Conservation (phyloP, 169 alveolate genomes). For the Plasmodium malariae region DNA sequence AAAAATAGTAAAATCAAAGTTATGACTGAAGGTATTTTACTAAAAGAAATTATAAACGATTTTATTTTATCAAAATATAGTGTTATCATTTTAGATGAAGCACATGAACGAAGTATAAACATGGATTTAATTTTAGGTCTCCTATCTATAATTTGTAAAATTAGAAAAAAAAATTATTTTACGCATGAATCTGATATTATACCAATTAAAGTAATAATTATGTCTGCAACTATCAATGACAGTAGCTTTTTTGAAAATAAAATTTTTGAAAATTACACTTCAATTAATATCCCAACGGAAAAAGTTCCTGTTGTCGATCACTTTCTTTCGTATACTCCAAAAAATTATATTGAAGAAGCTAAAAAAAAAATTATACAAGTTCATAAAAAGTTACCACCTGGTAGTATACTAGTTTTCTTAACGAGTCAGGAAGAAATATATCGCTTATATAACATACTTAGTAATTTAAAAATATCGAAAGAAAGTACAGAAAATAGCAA, state of each 20-base stretch:
- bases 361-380: conserved; percentile 87
- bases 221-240: conserved; percentile 98
- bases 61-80: conserved; percentile 93
- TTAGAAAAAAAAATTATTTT: conserved; percentile 86
- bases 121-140: conserved; percentile 98
- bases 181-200: conserved; percentile 60
- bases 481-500: conserved; percentile 30
- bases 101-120: conserved; percentile 99
- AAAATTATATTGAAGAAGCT: conserved; percentile 84
- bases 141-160: conserved; percentile 94
- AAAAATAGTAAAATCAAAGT: conserved; percentile 92
- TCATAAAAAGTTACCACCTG: conserved; percentile 96
- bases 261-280: conserved; percentile 74
- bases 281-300: conserved; percentile 81
- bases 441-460: conserved; percentile 88
- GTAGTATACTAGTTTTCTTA: conserved; percentile 97
- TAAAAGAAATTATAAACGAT: conserved; percentile 95
- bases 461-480: conserved; percentile 82
- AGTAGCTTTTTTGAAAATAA: conserved; percentile 80
- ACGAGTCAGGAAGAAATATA: conserved; percentile 97
- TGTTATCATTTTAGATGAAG: conserved; percentile 98
- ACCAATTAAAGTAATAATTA: conserved; percentile 95
- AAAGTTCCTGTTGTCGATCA: conserved; percentile 81
- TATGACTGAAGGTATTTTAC: conserved; percentile 99
- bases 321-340: conserved; percentile 77